Evolutionary conservation across 2,329 filamentous ascomycete genomes (phyloP).

Genomic region (Lasiodiplodia theobromae): DNA sequence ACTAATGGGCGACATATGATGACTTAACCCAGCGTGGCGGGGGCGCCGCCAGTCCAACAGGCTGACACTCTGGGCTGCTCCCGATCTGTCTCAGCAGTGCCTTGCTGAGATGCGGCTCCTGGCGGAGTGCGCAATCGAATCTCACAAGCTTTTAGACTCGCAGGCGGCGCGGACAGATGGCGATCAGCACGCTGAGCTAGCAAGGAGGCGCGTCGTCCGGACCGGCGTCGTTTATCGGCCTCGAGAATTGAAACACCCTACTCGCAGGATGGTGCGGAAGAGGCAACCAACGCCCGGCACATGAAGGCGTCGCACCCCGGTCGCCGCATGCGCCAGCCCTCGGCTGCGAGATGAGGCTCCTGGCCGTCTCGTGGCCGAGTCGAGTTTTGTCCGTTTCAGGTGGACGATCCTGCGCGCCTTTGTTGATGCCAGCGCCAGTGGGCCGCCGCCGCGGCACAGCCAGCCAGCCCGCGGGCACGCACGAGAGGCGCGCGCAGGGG

Average conservation of each 20-base stretch:
- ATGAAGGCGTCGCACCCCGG: constrained; percentile 21
- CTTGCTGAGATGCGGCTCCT: constrained; percentile 23
- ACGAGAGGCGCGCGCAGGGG: neutral
- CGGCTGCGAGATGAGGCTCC: constrained; percentile 27
- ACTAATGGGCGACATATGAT: constrained; percentile 18
- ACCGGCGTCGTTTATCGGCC: constrained; percentile 23
- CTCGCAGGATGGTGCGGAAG: constrained; percentile 22
- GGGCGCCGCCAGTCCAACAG: constrained; percentile 5
- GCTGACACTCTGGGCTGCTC: constrained; percentile 13
- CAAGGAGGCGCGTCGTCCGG: constrained; percentile 23
- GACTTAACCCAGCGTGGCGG: constrained; percentile 15
- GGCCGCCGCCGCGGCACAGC: neutral
- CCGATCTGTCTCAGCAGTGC: constrained; percentile 14
- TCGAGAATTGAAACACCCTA: constrained; percentile 27
- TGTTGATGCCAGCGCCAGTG: constrained; percentile 13
- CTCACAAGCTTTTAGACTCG: constrained; percentile 24
- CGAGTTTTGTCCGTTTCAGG: constrained; percentile 29
- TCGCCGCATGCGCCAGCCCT: constrained; percentile 24
- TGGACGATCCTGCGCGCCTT: constrained; percentile 27
- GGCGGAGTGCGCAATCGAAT: constrained; percentile 11
- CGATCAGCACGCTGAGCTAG: constrained; percentile 25
- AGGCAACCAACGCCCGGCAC: constrained; percentile 25
- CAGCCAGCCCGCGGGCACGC: neutral
- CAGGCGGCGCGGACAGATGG: constrained; percentile 16
- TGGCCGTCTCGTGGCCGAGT: constrained; percentile 22